Evolutionary conservation across 176 grass and related monocot genomes (phyloP).

Genomic region (Paspalum notatum): DNA sequence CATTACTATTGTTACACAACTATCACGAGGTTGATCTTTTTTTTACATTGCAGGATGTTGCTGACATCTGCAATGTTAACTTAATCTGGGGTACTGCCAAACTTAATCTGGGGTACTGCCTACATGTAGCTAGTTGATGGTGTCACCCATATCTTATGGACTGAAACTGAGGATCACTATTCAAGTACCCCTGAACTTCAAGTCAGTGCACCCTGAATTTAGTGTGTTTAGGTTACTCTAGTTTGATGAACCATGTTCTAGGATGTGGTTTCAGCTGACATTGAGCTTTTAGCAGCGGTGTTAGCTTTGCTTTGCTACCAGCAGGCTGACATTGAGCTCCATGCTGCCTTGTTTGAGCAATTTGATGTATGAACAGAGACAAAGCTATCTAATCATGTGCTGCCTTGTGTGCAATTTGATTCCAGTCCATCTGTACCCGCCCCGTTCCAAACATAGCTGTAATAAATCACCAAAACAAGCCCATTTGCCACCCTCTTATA

Average conservation of each 20-base stretch:
- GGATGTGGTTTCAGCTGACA: background rate
- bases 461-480: background rate
- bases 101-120: background rate
- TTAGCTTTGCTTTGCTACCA: conserved; percentile 8
- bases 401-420: background rate
- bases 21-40: background rate
- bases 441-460: background rate
- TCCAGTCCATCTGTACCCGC: background rate
- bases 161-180: background rate
- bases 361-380: background rate
- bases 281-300: background rate
- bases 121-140: background rate
- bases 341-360: background rate
- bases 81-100: background rate
- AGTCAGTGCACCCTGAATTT: background rate
- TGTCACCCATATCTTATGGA: background rate
- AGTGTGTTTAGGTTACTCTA: conserved; percentile 14
- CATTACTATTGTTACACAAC: background rate
- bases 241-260: conserved; percentile 18
- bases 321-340: too few species aligned
- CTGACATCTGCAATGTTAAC: background rate
- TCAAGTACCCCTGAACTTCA: background rate
- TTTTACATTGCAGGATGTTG: conserved; percentile 15
- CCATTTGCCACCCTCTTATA: background rate
- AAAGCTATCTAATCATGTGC: background rate